phyloP scores from a whole-genome alignment of 768 basidiomycete species.

The Cystofilobasidium capitatum region DNA sequence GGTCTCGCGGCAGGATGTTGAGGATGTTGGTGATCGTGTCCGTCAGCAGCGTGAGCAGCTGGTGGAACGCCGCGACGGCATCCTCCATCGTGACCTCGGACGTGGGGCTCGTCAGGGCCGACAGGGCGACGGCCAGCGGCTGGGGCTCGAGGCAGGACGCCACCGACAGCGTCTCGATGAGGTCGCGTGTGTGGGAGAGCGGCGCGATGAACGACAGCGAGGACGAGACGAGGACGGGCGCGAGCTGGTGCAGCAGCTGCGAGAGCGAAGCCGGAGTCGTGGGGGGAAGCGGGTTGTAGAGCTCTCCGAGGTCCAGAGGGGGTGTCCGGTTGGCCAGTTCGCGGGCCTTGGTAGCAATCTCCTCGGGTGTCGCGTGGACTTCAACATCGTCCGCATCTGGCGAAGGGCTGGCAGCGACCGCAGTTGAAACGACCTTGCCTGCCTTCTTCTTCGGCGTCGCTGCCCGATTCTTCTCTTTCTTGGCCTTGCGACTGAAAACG shows the following conservation, averaged over 20 bases:
- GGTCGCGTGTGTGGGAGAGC: constrained; percentile 58
- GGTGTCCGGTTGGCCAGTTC: not conserved
- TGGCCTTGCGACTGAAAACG: constrained; percentile 29
- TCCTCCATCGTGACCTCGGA: constrained; percentile 83
- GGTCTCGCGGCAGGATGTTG: constrained; percentile 72
- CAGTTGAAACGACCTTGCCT: not conserved
- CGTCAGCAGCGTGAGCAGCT: constrained; percentile 74
- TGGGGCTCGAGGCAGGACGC: constrained; percentile 8
- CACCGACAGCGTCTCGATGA: not conserved
- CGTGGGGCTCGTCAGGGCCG: constrained; percentile 73
- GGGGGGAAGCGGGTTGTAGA: not conserved
- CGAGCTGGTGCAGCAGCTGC: constrained; percentile 6
- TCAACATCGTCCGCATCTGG: not conserved
- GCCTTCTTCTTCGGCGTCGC: constrained; percentile 8
- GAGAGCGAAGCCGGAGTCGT: not conserved
- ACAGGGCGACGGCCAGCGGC: constrained; percentile 69
- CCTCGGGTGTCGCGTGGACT: not conserved
- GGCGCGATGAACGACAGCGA: constrained; percentile 64
- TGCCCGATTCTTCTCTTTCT: constrained; percentile 30
- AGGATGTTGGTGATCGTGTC: constrained; percentile 81
- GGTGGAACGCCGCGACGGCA: constrained; percentile 80
- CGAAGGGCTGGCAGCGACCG: not conserved
- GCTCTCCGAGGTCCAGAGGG: not conserved
- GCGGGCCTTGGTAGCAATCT: not conserved
- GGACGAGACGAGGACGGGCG: constrained; percentile 5